These are phyloP conservation scores for Chimonanthus salicifolius DNA, from an alignment of 164 flowering plant genomes.

Conservation along the genomic window DNA sequence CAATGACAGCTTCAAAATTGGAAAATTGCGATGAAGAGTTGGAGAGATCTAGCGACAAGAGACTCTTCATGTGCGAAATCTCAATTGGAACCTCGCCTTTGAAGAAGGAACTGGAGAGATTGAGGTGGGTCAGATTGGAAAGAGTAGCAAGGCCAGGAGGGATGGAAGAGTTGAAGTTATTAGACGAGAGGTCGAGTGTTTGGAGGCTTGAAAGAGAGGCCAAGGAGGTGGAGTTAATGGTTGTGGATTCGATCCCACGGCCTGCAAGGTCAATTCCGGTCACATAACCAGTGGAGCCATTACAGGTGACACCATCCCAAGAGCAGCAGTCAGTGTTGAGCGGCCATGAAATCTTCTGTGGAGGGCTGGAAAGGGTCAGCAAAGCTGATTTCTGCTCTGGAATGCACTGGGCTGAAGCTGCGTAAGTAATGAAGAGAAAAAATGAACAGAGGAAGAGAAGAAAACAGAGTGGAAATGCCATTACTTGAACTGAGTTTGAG, in stretches of 20 bases:
- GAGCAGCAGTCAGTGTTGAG: conserved; percentile 24
- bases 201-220: conserved; percentile 11
- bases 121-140: too few relatives aligned
- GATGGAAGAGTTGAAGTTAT: conserved; percentile 25
- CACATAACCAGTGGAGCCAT: conserved; percentile 22
- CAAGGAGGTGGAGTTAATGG: not conserved
- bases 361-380: conserved; percentile 7
- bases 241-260: conserved; percentile 12
- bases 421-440: not conserved
- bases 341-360: conserved; percentile 29
- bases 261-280: conserved; percentile 24
- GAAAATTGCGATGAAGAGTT: too few relatives aligned
- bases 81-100: too few relatives aligned
- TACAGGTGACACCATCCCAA: conserved; percentile 38
- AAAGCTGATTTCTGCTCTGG: conserved; percentile 20
- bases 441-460: conserved; percentile 6
- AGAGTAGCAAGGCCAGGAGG: conserved; percentile 34
- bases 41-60: too few relatives aligned
- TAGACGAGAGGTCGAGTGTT: conserved; percentile 33
- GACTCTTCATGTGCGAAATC: too few relatives aligned
- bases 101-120: too few relatives aligned
- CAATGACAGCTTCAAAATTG: too few relatives aligned
- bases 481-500: too few relatives aligned
- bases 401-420: conserved; percentile 18
- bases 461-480: not conserved